These are phyloP conservation scores for Lophium mytilinum DNA, from an alignment of 495 filamentous ascomycete species.

Conservation along the genomic window DNA sequence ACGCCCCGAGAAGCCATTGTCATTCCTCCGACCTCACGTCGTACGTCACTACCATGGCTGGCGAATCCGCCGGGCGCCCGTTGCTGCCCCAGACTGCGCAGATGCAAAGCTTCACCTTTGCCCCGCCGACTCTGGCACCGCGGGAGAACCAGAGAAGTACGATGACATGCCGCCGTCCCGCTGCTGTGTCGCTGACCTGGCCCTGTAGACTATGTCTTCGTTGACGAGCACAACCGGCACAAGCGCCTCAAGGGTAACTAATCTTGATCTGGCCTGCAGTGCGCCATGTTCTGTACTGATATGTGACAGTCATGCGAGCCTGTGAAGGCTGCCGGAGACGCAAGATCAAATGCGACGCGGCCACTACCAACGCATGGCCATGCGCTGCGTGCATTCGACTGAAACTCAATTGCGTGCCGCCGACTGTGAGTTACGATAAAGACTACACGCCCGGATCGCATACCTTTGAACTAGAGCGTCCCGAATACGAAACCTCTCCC, in stretches of 20 bases:
- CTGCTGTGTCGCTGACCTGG: neutral
- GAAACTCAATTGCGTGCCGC: conserved; percentile 88
- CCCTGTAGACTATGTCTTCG: conserved; percentile 87
- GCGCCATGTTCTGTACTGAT: conserved; percentile 7
- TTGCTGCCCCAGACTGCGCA: conserved; percentile 50
- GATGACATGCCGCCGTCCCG: conserved; percentile 13
- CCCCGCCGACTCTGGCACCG: conserved; percentile 48
- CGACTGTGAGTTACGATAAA: conserved; percentile 78
- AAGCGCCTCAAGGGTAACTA: conserved; percentile 86
- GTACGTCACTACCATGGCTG: conserved; percentile 38
- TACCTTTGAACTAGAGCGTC: conserved; percentile 27
- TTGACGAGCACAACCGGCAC: conserved; percentile 98
- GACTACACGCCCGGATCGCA: conserved; percentile 44
- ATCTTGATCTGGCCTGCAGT: neutral
- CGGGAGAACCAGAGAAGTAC: conserved; percentile 62
- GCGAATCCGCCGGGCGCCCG: conserved; percentile 46
- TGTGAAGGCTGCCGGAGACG: conserved; percentile 91
- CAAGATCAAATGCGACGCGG: conserved; percentile 95
- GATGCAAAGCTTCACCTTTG: conserved; percentile 53
- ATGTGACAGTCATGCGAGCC: conserved; percentile 80
- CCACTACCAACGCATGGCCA: conserved; percentile 96
- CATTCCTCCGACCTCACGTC: neutral
- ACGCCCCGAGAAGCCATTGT: neutral
- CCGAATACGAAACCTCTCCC: conserved; percentile 37
- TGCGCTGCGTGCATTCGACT: conserved; percentile 89